These are phyloP conservation scores for Aspergillus melleus DNA, from an alignment of 2,329 filamentous ascomycete genomes.

Conservation along the genomic window DNA sequence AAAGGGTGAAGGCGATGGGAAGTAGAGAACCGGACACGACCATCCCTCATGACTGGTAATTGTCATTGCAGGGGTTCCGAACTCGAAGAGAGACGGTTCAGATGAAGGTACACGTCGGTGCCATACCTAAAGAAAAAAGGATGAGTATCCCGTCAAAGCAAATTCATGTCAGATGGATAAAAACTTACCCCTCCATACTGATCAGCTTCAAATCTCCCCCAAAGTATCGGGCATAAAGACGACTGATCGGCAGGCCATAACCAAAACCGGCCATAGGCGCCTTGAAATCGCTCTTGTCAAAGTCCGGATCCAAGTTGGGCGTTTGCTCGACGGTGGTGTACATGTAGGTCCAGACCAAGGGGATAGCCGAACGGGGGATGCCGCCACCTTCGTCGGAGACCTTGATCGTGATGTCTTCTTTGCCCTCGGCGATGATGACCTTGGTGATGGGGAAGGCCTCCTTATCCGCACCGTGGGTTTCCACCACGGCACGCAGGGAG, in stretches of 20 bases:
- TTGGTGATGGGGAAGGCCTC: constrained; percentile 96
- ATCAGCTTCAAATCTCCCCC: constrained; percentile 96
- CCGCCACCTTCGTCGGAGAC: constrained; percentile 95
- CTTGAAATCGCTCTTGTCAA: constrained; percentile 99
- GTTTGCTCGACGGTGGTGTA: constrained; percentile 98
- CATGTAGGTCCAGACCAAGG: constrained; percentile 99
- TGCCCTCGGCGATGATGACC: constrained; percentile 94
- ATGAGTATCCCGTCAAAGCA: constrained; percentile 14
- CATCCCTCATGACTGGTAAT: constrained; percentile 84
- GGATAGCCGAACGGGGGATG: constrained; percentile 88
- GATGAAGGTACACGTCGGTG: constrained; percentile 96
- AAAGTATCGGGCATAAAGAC: constrained; percentile 95
- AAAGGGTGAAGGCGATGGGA: constrained; percentile 42
- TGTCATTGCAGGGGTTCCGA: constrained; percentile 94
- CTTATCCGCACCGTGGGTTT: constrained; percentile 91
- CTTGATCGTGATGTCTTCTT: constrained; percentile 99
- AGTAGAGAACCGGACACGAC: constrained; percentile 49
- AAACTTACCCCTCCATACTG: constrained; percentile 93
- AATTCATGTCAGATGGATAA: not conserved
- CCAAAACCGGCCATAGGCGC: constrained; percentile 98
- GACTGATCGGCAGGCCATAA: constrained; percentile 92
- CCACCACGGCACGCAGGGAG: constrained; percentile 92
- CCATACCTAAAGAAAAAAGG: constrained; percentile 68
- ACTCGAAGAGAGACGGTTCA: constrained; percentile 91
- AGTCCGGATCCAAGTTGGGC: constrained; percentile 91